Conservation (phyloP, 495 filamentous ascomycete genomes). For the Aspergillus coremiiformis region DNA sequence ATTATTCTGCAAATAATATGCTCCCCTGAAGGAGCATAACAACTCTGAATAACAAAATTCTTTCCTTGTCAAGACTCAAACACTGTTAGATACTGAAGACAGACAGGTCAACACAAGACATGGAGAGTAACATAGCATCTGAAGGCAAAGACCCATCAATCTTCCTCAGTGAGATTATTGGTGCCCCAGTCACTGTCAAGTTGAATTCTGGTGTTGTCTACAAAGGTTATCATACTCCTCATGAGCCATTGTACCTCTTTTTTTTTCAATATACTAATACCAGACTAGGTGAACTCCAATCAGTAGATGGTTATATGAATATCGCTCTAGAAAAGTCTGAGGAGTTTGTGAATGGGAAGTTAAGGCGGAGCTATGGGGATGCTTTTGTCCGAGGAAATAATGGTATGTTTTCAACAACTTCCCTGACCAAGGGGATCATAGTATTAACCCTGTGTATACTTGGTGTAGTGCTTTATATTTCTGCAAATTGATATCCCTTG, state of each 20-base stretch:
- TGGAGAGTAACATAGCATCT: constrained; percentile 64
- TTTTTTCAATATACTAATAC: constrained; percentile 5
- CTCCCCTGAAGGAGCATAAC: too few relatives aligned
- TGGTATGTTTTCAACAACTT: constrained; percentile 44
- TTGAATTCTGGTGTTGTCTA: constrained; percentile 93
- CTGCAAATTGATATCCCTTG: constrained; percentile 23
- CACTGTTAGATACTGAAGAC: background rate
- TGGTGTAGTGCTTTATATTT: constrained; percentile 34
- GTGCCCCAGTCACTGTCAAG: constrained; percentile 86
- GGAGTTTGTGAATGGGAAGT: constrained; percentile 78
- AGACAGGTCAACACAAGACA: constrained; percentile 3
- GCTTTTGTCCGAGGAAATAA: constrained; percentile 97
- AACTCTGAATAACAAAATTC: background rate
- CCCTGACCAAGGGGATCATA: background rate
- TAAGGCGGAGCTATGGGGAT: constrained; percentile 80
- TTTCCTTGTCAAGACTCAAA: background rate
- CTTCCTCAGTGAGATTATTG: constrained; percentile 88
- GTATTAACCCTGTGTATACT: background rate
- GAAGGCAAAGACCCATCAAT: constrained; percentile 83
- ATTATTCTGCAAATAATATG: too few relatives aligned
- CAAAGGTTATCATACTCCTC: constrained; percentile 55
- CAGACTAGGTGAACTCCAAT: constrained; percentile 74
- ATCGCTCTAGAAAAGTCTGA: constrained; percentile 92
- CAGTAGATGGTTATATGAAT: constrained; percentile 98
- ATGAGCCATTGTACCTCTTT: background rate